Base-by-base conservation (phyloP, 495 filamentous ascomycete species). In the Xylaria flabelliformis region DNA sequence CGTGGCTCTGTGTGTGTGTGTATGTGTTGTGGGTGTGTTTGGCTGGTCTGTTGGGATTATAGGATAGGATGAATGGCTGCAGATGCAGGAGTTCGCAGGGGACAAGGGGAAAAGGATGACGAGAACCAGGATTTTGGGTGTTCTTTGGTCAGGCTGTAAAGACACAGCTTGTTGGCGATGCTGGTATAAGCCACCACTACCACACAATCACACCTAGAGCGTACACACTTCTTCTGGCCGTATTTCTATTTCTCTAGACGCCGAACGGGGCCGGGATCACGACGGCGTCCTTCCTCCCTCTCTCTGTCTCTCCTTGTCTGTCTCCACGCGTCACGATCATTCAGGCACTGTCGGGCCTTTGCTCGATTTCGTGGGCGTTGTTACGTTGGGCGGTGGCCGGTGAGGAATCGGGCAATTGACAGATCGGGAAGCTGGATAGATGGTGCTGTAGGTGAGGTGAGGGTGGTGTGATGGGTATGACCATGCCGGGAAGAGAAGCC, bases 21-120 rank as follows among this genome's bases (percentile, higher is more conserved):
- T 15, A 8, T 36, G 34, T 36, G 0, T 36, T 36, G 39, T 12
- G 39, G 10, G 51, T 15, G 21, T 36, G 44, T 69, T 39, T 59
- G 56, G 26, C n/a, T 61, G 67, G 39, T 32, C 29, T 39, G 67
- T 50, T 34, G n/a, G 66, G 66, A 69, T 69, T 19, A 51, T 15
- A 55, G 67, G 56, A 67, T 29, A 50, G 70, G 70, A 58, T 58
- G 70, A 63, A 58, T 58, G 70, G 70, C 70, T 72, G 70, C 70
- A 72, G 70, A n/a, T 61, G 58, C 58, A 61, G 58, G 50, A 15
- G 70, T 72, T 72, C 70, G 70, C 70, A 72, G 70, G 70, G 62
- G 63, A 36, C 61, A 59, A 32, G 62, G 51, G 50, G n/a, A 36
- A 41, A 24, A 3, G 12, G 51, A 26, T 46, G 53, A 69, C 50